Percentiles rank a stretch among this genome's conserved stretches.
phyloP scores from a whole-genome alignment of 2,329 filamentous ascomycete genomes.

The Cladobotryum protrusum region DNA sequence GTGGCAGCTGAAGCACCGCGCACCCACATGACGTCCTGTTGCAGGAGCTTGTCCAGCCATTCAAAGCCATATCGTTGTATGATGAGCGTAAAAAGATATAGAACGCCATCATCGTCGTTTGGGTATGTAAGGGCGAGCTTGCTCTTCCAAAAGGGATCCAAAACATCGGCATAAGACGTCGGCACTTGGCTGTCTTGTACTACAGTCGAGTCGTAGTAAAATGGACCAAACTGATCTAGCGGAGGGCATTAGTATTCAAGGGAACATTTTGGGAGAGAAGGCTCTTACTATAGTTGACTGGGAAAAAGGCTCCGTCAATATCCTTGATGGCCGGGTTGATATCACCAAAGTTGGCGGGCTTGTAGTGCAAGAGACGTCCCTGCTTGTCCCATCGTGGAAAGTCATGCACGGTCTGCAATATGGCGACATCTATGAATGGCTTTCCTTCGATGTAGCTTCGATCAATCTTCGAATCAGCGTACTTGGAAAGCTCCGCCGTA shows the following conservation, averaged over 20 bases:
- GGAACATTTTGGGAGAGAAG: rapidly evolving
- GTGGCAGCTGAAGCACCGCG: conserved; percentile 1
- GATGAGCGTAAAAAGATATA: conserved; percentile 3
- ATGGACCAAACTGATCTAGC: conserved; percentile 3
- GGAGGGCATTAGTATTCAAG: background rate
- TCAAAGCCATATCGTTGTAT: conserved; percentile 2
- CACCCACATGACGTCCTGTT: conserved; percentile 8
- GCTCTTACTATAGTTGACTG: conserved; percentile 2
- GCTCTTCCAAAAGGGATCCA: conserved; percentile 1
- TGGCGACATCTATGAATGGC: conserved; percentile 1
- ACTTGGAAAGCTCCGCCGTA: conserved; percentile 3
- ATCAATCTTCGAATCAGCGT: conserved; percentile 5
- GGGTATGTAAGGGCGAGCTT: conserved; percentile 6
- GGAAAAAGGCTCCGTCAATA: conserved; percentile 2
- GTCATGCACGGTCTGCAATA: conserved; percentile 4
- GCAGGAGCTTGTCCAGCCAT: background rate
- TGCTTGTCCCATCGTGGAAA: conserved; percentile 5
- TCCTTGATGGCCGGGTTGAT: conserved; percentile 3
- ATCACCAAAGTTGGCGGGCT: conserved; percentile 2
- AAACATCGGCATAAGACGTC: background rate
- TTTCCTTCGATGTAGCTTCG: conserved; percentile 5
- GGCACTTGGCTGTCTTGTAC: background rate
- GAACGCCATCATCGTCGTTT: conserved; percentile 3
- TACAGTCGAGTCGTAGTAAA: conserved; percentile 4
- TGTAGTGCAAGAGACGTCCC: conserved; percentile 4